phyloP scores from a whole-genome alignment of 768 basidiomycete species.

The Suillus decipiens region DNA sequence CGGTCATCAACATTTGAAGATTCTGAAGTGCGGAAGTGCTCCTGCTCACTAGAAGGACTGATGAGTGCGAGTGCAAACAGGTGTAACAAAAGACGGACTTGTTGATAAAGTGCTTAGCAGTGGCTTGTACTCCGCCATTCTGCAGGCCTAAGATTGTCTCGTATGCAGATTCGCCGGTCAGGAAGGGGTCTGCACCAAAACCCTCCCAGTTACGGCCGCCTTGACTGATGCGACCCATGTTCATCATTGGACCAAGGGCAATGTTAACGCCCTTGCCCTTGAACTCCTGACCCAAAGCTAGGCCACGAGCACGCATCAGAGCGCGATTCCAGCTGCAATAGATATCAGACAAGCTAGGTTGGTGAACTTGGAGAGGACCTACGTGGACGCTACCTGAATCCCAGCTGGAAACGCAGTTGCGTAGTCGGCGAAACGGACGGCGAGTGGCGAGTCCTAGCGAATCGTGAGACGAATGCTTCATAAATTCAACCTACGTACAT shows the following conservation, averaged over 20 bases:
- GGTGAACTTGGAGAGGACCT: conserved; percentile 24
- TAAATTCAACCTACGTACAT: conserved; percentile 36
- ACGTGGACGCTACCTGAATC: conserved; percentile 54
- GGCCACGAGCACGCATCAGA: no score
- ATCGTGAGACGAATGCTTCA: not conserved
- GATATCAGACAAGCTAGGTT: conserved; percentile 28
- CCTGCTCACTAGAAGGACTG: conserved; percentile 57
- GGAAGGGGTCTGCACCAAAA: no score
- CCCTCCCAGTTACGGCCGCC: no score
- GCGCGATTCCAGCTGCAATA: no score
- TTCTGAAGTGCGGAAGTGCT: conserved; percentile 53
- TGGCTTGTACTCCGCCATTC: conserved; percentile 37
- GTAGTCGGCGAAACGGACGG: conserved; percentile 42
- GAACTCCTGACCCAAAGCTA: no score
- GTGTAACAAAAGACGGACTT: conserved; percentile 42
- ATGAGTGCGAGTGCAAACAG: conserved; percentile 23
- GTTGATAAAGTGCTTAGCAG: conserved; percentile 75
- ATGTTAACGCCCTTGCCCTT: no score
- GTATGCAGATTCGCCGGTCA: no score
- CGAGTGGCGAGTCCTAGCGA: conserved; percentile 36
- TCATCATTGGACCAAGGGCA: no score
- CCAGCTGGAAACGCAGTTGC: conserved; percentile 55
- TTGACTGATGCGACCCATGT: no score
- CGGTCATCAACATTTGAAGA: conserved; percentile 78
- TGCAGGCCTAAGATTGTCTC: no score